Evolutionary conservation across 2,329 filamentous ascomycete species (phyloP).

Genomic region (Aspergillus caelatus): DNA sequence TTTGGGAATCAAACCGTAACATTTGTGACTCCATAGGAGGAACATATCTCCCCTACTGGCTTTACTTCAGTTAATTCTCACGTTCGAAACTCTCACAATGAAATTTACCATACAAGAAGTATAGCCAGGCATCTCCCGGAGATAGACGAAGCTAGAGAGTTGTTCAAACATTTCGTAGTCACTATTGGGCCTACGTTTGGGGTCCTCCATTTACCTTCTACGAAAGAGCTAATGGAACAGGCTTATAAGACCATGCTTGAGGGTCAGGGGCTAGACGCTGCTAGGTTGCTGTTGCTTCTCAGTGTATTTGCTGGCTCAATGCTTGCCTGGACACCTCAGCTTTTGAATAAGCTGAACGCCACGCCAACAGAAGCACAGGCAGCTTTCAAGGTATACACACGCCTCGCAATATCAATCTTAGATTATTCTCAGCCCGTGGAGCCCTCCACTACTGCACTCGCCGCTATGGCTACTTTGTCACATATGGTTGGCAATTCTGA

Average conservation of each 20-base stretch:
- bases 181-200: constrained; percentile 1
- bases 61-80: not conserved
- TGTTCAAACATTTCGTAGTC: constrained; percentile 11
- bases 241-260: not conserved
- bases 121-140: not conserved
- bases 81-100: not conserved
- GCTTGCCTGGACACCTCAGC: not conserved
- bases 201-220: constrained; percentile 10
- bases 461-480: constrained; percentile 1
- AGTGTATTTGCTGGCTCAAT: constrained; percentile 5
- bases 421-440: not conserved
- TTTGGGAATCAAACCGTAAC: not conserved
- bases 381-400: not conserved
- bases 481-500: not conserved
- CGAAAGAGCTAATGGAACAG: not conserved
- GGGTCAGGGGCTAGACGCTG: not conserved
- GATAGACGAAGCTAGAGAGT: not conserved
- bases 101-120: not conserved
- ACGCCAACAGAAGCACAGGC: constrained; percentile 4
- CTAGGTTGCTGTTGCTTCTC: constrained; percentile 1
- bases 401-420: not conserved
- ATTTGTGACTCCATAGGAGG: not conserved
- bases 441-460: not conserved
- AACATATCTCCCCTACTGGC: not conserved
- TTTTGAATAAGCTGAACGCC: not conserved